Evolutionary conservation across 495 filamentous ascomycete species (phyloP).

Genomic region (Penicillium steckii): DNA sequence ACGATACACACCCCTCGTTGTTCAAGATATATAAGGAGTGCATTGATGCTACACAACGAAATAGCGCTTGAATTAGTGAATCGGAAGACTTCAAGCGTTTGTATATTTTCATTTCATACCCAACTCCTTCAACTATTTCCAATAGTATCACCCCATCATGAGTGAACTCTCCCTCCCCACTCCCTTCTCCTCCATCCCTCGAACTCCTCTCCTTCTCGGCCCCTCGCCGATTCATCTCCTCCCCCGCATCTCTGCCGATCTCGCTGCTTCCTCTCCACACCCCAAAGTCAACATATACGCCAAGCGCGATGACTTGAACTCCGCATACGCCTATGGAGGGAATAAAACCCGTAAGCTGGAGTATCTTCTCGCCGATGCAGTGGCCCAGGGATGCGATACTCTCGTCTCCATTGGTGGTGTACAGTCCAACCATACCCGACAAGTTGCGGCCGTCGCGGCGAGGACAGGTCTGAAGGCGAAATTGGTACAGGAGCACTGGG

Average conservation of each 20-base stretch:
- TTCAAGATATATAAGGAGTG: background rate
- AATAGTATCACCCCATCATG: too few species aligned
- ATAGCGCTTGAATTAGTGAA: too few species aligned
- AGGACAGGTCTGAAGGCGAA: constrained; percentile 50
- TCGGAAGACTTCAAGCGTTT: too few species aligned
- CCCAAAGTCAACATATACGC: constrained; percentile 51
- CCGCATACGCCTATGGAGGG: constrained; percentile 59
- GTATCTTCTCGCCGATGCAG: constrained; percentile 57
- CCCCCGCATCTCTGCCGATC: constrained; percentile 54
- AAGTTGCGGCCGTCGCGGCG: constrained; percentile 58
- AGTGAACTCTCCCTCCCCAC: constrained; percentile 42
- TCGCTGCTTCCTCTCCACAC: constrained; percentile 38
- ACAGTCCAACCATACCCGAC: constrained; percentile 65
- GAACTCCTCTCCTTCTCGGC: constrained; percentile 51
- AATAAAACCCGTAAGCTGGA: constrained; percentile 69
- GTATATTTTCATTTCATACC: too few species aligned
- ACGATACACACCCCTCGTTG: background rate
- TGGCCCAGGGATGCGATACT: constrained; percentile 50
- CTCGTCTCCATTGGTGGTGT: constrained; percentile 64
- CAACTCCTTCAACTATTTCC: too few species aligned
- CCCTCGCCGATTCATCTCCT: constrained; percentile 61
- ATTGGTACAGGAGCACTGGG: constrained; percentile 64
- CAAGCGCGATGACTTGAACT: constrained; percentile 64
- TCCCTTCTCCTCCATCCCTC: constrained; percentile 58
- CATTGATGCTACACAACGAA: background rate